These are phyloP conservation scores for Chalaropsis ovoidea DNA, from an alignment of 2,329 filamentous ascomycete species.

Conservation along the genomic window DNA sequence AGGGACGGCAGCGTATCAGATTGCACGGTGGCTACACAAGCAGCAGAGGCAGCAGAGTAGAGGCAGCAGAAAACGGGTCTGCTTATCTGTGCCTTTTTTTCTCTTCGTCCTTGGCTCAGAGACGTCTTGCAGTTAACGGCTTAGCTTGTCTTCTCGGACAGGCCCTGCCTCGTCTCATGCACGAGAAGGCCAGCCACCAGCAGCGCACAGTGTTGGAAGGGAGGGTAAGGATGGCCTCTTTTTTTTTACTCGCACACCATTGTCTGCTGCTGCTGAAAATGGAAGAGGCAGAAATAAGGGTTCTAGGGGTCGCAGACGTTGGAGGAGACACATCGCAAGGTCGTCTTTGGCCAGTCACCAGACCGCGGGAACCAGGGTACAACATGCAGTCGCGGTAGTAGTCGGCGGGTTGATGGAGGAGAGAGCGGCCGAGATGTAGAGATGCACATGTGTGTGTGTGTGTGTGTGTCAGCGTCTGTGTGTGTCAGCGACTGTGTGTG, in stretches of 20 bases:
- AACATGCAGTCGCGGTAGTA: background rate
- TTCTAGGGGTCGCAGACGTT: background rate
- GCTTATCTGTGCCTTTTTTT: background rate
- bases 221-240: background rate
- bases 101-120: too few species aligned
- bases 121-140: slow-evolving; percentile 4
- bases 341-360: background rate
- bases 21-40: background rate
- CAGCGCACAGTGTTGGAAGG: background rate
- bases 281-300: background rate
- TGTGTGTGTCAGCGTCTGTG: background rate
- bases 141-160: background rate
- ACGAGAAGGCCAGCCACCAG: too few species aligned
- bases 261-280: background rate
- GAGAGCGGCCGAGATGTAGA: background rate
- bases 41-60: background rate
- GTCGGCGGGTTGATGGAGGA: background rate
- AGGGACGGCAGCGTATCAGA: background rate
- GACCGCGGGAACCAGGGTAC: background rate
- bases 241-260: background rate
- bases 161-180: too few species aligned
- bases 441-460: background rate
- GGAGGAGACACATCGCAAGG: background rate
- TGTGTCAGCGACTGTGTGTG: too few species aligned
- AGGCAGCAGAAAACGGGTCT: background rate